A percentile compares a stretch with the other conserved stretches of the same genome.
Conservation (phyloP, 2,329 filamentous ascomycete species). For the Niveomyces coronatus region DNA sequence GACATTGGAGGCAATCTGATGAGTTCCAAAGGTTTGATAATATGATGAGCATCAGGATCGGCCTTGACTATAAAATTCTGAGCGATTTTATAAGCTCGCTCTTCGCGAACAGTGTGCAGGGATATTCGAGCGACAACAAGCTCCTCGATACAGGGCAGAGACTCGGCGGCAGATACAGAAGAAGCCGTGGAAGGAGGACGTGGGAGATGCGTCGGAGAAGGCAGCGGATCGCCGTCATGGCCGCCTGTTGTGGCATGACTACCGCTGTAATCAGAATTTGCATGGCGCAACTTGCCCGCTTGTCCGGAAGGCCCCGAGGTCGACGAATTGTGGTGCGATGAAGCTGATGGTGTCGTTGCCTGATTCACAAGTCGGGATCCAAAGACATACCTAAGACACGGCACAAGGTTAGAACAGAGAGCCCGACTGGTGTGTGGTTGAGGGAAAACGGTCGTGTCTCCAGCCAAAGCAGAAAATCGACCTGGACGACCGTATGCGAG, state of each 20-base stretch:
- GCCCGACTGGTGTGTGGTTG: neutral
- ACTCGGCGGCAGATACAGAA: conserved; percentile 29
- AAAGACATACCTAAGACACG: conserved; percentile 47
- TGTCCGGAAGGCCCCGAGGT: conserved; percentile 33
- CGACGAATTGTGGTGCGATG: conserved; percentile 33
- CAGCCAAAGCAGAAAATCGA: no score
- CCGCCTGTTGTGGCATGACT: conserved; percentile 24
- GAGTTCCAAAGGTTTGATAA: conserved; percentile 71
- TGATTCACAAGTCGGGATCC: conserved; percentile 49
- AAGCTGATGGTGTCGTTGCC: conserved; percentile 36
- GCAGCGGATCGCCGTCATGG: conserved; percentile 22
- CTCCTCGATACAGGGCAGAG: conserved; percentile 48
- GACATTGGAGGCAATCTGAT: conserved; percentile 58
- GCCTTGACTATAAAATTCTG: conserved; percentile 60
- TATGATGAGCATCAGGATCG: conserved; percentile 65
- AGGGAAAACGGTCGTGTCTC: no score
- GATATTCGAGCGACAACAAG: conserved; percentile 75
- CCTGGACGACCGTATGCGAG: no score
- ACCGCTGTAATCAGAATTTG: conserved; percentile 30
- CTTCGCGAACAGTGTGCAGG: conserved; percentile 69
- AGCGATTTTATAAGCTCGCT: conserved; percentile 77
- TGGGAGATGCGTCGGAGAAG: conserved; percentile 22
- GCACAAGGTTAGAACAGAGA: conserved; percentile 10
- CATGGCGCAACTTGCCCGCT: conserved; percentile 31
- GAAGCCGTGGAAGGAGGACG: conserved; percentile 22